Percentiles rank a stretch among this genome's conserved stretches.
These are phyloP conservation scores for Candida stauntonica DNA, from an alignment of 805 yeast genomes.

Conservation along the genomic window DNA sequence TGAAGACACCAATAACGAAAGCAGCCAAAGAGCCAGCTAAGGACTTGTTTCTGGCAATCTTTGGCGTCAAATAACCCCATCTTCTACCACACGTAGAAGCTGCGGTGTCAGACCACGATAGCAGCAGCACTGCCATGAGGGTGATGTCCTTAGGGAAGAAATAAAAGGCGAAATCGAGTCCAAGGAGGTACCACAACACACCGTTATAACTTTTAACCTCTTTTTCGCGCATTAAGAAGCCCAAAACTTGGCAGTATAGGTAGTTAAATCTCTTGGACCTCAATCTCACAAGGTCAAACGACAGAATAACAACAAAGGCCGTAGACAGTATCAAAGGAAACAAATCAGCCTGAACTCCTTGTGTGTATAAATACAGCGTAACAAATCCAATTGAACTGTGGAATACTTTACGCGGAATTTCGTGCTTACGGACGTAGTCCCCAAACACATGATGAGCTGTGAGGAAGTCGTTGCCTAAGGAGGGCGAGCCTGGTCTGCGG, in stretches of 20 bases:
- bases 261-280: slow-evolving; percentile 56
- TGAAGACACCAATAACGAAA: slow-evolving; percentile 60
- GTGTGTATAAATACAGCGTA: slow-evolving; percentile 67
- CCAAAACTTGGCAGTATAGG: slow-evolving; percentile 60
- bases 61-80: slow-evolving; percentile 81
- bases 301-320: slow-evolving; percentile 51
- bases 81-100: slow-evolving; percentile 91
- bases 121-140: slow-evolving; percentile 66
- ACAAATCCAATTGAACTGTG: slow-evolving; percentile 88
- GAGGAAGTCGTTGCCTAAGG: slow-evolving; percentile 23
- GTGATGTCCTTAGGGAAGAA: slow-evolving; percentile 77
- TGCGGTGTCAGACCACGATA: slow-evolving; percentile 97
- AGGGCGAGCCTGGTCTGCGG: slow-evolving; percentile 11
- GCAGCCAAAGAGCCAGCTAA: slow-evolving; percentile 92
- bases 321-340: slow-evolving; percentile 57
- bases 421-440: slow-evolving; percentile 68
- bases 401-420: slow-evolving; percentile 80
- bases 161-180: slow-evolving; percentile 65
- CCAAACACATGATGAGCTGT: slow-evolving; percentile 42
- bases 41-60: slow-evolving; percentile 69
- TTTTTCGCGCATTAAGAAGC: slow-evolving; percentile 79
- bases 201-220: slow-evolving; percentile 79
- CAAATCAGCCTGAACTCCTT: slow-evolving; percentile 49
- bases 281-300: slow-evolving; percentile 68
- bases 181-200: slow-evolving; percentile 80